Base-by-base conservation (phyloP, 176 grass and related monocot genomes). In the Cenchrus fungigraminus region DNA sequence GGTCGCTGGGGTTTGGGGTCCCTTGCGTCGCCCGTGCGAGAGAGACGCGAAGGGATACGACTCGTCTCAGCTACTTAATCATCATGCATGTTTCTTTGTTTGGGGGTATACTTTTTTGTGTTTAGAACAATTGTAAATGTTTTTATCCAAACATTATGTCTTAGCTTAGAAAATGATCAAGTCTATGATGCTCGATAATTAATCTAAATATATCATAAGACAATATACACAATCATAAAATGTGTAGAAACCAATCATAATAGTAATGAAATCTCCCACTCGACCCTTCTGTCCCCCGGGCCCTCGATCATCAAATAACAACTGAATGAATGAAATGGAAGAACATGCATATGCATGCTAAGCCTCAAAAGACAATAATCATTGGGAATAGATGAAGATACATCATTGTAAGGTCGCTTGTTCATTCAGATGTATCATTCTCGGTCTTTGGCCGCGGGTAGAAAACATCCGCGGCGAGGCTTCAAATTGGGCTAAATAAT, bases 381-480 rank as follows among this genome's bases (percentile, higher is more conserved):
- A 75, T 0, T 57, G 52, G 8, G 44, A 56, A 7, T 31, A 0
- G 46, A 74, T 45, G 55, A 66, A 53, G 31, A 28, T 12, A 12
- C 3, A 11, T 20, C 54, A 10, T 44, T 25, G 9, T 8, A 46
- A n/a, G 29, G 28, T 32, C 37, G 15, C 55, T 34, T 32, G 56
- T 51, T 12, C 49, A 49, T 60, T 12, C 37, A 17, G 47, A 9
- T 25, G 0, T 22, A 3, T 37, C 37, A 40, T 60, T 42, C 6
- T 86, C 73, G 73, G 6, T 73, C 45, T 52, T 32, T 83, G 42
- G 22, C 13, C 15, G 75, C 19, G 0, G 84, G 74, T 25, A 8
- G n/a, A 52, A 90, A 90, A 37, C 89, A 90, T 1, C 84, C 84
- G 31, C 25, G 25, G 25, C 25, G 25, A 25, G 25, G 25, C 25